Conservation (phyloP, 768 basidiomycete genomes). For the Suillus subluteus region DNA sequence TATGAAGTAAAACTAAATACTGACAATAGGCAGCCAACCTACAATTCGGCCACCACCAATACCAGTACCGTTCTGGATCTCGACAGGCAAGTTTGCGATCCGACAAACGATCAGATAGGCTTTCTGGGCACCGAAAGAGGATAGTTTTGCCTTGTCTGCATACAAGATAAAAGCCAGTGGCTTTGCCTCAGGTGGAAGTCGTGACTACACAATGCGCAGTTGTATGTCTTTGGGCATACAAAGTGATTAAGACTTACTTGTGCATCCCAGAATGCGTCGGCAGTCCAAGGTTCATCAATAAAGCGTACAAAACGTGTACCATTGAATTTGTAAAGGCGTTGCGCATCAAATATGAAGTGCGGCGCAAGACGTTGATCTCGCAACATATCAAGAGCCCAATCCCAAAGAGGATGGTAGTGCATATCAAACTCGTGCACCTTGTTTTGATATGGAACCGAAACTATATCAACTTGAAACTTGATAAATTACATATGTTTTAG, state of each 20-base stretch:
- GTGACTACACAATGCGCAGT: conserved; percentile 10
- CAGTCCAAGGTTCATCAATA: conserved; percentile 43
- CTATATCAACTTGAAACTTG: conserved; percentile 20
- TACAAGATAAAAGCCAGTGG: conserved; percentile 40
- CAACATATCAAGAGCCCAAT: conserved; percentile 35
- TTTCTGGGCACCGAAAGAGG: conserved; percentile 41
- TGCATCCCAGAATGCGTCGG: conserved; percentile 37
- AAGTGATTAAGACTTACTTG: conserved; percentile 31
- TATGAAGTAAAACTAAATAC: conserved; percentile 8
- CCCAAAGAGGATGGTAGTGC: conserved; percentile 25
- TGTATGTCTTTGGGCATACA: neutral
- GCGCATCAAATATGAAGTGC: conserved; percentile 38
- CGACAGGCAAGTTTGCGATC: conserved; percentile 35
- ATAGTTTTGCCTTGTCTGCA: conserved; percentile 45
- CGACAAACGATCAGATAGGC: conserved; percentile 42
- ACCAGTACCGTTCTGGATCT: conserved; percentile 37
- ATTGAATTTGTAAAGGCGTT: conserved; percentile 32
- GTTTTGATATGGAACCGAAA: conserved; percentile 23
- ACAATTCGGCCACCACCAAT: conserved; percentile 40
- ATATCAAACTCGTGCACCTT: conserved; percentile 23
- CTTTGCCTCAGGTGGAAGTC: conserved; percentile 24
- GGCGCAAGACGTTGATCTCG: conserved; percentile 25
- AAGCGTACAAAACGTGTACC: conserved; percentile 32
- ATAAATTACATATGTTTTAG: neutral
- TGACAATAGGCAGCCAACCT: conserved; percentile 44